Base-by-base conservation (phyloP, 2,329 filamentous ascomycete genomes). In the Neoscytalidium dimidiatum region DNA sequence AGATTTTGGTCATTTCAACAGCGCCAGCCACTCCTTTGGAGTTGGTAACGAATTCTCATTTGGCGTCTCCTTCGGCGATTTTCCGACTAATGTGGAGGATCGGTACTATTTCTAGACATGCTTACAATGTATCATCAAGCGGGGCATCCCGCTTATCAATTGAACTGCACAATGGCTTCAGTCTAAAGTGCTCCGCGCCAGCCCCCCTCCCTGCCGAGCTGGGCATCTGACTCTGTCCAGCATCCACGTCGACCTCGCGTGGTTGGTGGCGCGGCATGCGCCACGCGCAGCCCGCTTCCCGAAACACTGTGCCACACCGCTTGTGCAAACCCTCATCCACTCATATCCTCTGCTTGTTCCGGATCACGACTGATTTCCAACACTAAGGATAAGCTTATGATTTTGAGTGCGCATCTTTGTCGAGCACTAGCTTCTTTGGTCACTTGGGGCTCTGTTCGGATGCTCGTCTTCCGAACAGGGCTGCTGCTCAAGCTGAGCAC, bases 301-400 rank as follows among this genome's bases (percentile, higher is more conserved):
- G 41, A 26, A 41, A 31, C 21, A 28, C 56, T 46, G 56, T 60
- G 56, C 56, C 56, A 58, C 52, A 43, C 41, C 28, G 56, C 19
- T 46, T 19, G 56, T 28, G 38, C 35, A 14, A 14, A 19, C 53
- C 17, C 23, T 44, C 26, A 19, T 3, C 38, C 56, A 60, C 41
- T 60, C 41, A 33, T 23, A 4, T 19, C 17, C 28, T 17, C n/a
- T 17, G 23, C n/a, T 46, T 21, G 11, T 23, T 31, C 41, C 11
- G 46, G 41, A 46, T 28, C 38, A 11, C 56, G 7, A n/a, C 41
- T 9, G 29, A 60, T 60, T 23, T 58, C 41, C 56, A 48, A 48
- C 56, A 9, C 38, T 35, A 49, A 49, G 58, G 31, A 62, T 62
- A 62, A 62, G 58, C 58, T 62, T 51, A 62, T 35, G 29, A 62